Conservation (phyloP, 768 basidiomycete species). For the Leccinum pellstonianum region DNA sequence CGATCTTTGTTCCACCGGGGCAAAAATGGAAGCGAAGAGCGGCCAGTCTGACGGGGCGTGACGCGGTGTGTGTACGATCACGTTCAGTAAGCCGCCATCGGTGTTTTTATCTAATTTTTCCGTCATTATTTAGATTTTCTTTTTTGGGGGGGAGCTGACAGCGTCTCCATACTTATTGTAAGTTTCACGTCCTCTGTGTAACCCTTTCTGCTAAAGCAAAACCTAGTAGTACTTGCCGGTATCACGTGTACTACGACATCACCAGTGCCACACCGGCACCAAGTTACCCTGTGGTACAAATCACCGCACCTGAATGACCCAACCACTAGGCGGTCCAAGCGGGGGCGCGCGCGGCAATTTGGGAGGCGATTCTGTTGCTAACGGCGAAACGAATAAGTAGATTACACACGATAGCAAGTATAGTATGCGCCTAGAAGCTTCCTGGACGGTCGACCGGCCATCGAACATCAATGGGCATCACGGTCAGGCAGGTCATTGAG, state of each 20-base stretch:
- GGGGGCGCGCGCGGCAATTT: neutral
- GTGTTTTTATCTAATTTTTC: slow-evolving; percentile 5
- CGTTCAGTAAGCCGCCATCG: slow-evolving; percentile 10
- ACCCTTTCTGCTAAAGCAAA: slow-evolving; percentile 19
- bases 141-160: slow-evolving; percentile 12
- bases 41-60: slow-evolving; percentile 1
- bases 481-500: slow-evolving; percentile 1
- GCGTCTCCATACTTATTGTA: slow-evolving; percentile 19
- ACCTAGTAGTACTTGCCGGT: slow-evolving; percentile 26
- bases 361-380: slow-evolving; percentile 9
- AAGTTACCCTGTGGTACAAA: neutral
- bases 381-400: slow-evolving; percentile 5
- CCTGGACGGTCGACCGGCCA: slow-evolving; percentile 10
- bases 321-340: slow-evolving; percentile 2
- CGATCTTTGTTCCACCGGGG: slow-evolving; percentile 19
- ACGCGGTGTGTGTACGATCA: slow-evolving; percentile 1
- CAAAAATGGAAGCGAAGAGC: slow-evolving; percentile 25
- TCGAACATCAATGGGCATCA: slow-evolving; percentile 3
- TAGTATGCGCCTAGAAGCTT: slow-evolving; percentile 7
- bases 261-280: neutral
- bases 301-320: slow-evolving; percentile 3
- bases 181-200: slow-evolving; percentile 21
- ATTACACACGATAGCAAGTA: slow-evolving; percentile 15
- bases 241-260: slow-evolving; percentile 22
- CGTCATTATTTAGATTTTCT: neutral